phyloP scores from a whole-genome alignment of 2,329 filamentous ascomycete species.

The Blastomyces silverae region DNA sequence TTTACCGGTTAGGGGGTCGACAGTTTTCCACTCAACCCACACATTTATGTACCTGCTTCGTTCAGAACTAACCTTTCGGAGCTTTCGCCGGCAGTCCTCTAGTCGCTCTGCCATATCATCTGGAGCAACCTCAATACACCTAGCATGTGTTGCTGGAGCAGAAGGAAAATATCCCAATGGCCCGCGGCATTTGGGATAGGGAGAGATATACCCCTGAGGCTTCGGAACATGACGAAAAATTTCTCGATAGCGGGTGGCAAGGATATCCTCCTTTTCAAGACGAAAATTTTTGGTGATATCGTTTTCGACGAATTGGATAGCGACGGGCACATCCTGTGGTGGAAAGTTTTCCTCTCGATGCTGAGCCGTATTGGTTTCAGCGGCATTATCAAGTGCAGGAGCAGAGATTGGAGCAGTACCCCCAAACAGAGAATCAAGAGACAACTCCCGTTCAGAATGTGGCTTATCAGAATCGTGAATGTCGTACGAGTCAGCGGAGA shows the following conservation, averaged over 20 bases:
- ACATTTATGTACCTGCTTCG: conserved; percentile 28
- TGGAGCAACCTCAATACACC: conserved; percentile 26
- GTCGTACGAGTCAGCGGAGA: neutral
- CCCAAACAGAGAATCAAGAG: neutral
- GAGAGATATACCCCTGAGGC: conserved; percentile 28
- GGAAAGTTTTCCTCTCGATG: neutral
- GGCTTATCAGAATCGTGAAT: neutral
- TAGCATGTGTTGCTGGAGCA: conserved; percentile 28
- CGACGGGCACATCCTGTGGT: neutral
- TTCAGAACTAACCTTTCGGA: conserved; percentile 27
- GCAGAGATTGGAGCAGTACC: neutral
- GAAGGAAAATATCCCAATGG: conserved; percentile 30
- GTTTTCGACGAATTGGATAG: conserved; percentile 9
- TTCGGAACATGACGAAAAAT: conserved; percentile 22
- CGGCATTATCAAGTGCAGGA: neutral
- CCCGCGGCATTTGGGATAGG: conserved; percentile 28
- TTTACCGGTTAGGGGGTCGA: conserved; percentile 30
- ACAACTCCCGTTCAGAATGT: neutral
- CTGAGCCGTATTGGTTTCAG: neutral
- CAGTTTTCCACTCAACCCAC: conserved; percentile 23
- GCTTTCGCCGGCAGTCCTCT: conserved; percentile 21
- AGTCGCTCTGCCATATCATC: conserved; percentile 25
- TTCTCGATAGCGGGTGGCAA: conserved; percentile 25
- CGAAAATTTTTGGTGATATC: conserved; percentile 23
- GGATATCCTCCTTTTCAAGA: conserved; percentile 23